Conservation (phyloP, 2,329 filamentous ascomycete genomes). For the Colletotrichum chrysophilum region DNA sequence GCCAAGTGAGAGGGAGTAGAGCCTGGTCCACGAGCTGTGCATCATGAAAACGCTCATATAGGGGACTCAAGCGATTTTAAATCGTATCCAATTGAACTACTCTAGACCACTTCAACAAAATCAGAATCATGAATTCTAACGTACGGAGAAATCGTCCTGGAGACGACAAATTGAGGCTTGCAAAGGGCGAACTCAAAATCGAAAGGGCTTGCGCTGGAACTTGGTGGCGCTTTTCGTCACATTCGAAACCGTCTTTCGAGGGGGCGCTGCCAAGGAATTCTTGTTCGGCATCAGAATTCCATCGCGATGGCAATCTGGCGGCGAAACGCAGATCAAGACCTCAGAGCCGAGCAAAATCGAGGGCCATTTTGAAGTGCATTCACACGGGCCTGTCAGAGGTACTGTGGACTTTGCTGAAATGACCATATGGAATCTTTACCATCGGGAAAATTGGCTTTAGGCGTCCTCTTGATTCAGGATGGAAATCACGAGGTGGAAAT, state of each 20-base stretch:
- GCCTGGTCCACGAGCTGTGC: background rate
- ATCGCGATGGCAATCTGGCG: fast-evolving
- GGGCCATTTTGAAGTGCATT: too few species aligned
- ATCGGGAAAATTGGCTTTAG: fast-evolving
- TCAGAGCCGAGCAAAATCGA: background rate
- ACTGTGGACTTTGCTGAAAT: too few species aligned
- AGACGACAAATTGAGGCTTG: background rate
- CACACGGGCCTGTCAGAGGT: too few species aligned
- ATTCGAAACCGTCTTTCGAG: background rate
- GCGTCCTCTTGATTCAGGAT: fast-evolving
- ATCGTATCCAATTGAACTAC: background rate
- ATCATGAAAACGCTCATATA: background rate
- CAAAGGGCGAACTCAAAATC: background rate
- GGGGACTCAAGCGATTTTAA: background rate
- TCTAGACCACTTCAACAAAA: too few species aligned
- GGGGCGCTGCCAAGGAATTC: background rate
- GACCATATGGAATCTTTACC: too few species aligned
- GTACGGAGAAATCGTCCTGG: background rate
- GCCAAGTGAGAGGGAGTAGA: background rate
- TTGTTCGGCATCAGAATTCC: background rate
- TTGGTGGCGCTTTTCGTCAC: background rate
- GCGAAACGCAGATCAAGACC: background rate
- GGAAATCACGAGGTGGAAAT: background rate
- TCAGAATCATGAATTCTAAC: too few species aligned
- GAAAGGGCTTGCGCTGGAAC: background rate